Base-by-base conservation (phyloP, 2,329 filamentous ascomycete genomes). In the Penicillium griseofulvum region DNA sequence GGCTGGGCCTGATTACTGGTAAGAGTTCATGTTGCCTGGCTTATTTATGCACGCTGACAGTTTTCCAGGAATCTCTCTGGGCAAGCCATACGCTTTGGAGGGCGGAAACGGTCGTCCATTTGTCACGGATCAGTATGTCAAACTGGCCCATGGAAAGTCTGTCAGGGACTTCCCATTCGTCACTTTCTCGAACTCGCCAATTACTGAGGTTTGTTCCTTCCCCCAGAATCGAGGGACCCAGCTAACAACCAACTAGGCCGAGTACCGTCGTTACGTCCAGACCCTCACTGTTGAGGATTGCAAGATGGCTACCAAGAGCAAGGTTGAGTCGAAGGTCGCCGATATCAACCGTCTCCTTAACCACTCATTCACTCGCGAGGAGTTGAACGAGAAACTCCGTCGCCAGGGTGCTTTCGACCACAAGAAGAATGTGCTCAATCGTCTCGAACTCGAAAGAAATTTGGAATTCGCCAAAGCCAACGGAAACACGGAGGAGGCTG, bases 151-250 rank as follows among this genome's bases (percentile, higher is more conserved):
- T 69, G 94, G 94, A 43, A 91, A 92, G 65, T 82, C 89, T 0
- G 83, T 91, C 68, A 88, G 88, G 70, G 86, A 92, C 34, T 97
- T 91, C 76, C 91, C 92, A 5, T 97, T 97, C 73, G 87, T 94
- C 58, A 87, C 88, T 59, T 92, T 93, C 69, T 97, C 94, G 0
- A 92, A 96, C 71, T 85, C 87, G 47, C 80, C 82, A 39, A 89
- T 97, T 68, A 90, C 88, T n/a, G 91, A 94, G 73, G 88, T 90
- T 78, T 61, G 80, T 71, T 44, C 7, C n/a, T 29, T 19, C 16
- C 2, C 8, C 26, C 24, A 7, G 22, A 17, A 36, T 5, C 3
- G 29, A 26, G 17, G 5, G 14, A 48, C 14, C 8, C 14, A 11
- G 31, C 39, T 59, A 51, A 51, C 43, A 16, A n/a, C 26, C 39